phyloP scores from a whole-genome alignment of 83 land plant species.

The Picea mariana region DNA sequence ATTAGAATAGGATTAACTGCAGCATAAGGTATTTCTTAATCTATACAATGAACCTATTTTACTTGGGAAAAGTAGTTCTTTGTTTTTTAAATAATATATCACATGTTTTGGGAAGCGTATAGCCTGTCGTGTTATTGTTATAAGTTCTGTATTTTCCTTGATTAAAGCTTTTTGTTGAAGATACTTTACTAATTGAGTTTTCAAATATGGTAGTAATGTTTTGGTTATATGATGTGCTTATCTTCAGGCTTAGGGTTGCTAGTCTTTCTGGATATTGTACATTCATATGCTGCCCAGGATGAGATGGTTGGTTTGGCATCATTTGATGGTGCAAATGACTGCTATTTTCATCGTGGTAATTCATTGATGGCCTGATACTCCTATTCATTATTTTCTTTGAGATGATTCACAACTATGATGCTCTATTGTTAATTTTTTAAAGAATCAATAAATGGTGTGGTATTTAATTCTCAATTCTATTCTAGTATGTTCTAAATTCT shows the following conservation, averaged over 20 bases:
- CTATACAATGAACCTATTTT: background rate
- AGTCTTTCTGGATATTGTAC: conserved; percentile 91
- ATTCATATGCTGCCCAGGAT: conserved; percentile 93
- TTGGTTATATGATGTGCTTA: too few relatives aligned
- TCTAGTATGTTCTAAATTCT: too few relatives aligned
- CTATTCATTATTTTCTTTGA: too few relatives aligned
- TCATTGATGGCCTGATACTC: too few relatives aligned
- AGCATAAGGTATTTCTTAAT: background rate
- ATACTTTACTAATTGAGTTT: conserved; percentile 26
- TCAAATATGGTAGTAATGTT: too few relatives aligned
- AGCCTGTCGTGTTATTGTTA: background rate
- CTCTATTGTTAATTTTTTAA: too few relatives aligned
- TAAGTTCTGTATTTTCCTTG: background rate
- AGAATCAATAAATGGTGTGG: too few relatives aligned
- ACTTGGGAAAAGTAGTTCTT: background rate
- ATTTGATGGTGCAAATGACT: conserved; percentile 98
- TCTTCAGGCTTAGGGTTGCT: conserved; percentile 88
- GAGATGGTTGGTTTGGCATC: conserved; percentile 84
- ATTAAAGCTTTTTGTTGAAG: background rate
- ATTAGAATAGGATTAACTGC: background rate
- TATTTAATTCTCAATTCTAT: too few relatives aligned
- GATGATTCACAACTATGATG: too few relatives aligned
- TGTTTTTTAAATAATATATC: background rate
- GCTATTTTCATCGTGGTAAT: conserved; percentile 93
- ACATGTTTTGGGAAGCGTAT: background rate